phyloP scores from a whole-genome alignment of 2,329 filamentous ascomycete species.

The Fusarium sp. region DNA sequence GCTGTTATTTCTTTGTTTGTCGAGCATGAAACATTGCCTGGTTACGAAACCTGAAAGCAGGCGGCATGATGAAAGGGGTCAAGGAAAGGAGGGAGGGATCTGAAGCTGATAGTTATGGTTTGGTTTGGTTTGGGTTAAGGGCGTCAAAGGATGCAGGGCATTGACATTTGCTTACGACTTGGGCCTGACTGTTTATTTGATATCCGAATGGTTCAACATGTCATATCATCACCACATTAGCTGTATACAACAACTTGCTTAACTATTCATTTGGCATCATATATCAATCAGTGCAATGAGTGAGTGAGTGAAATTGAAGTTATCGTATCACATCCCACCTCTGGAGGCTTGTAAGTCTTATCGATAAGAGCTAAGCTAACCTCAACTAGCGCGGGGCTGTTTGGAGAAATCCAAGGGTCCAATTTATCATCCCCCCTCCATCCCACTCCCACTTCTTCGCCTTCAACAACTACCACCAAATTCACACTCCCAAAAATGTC shows the following conservation, averaged over 20 bases:
- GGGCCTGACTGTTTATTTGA: slow-evolving; percentile 26
- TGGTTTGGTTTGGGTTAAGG: slow-evolving; percentile 9
- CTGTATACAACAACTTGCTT: not conserved
- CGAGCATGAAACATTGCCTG: slow-evolving; percentile 22
- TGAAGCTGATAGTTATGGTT: slow-evolving; percentile 21
- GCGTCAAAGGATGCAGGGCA: slow-evolving; percentile 34
- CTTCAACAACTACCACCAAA: slow-evolving; percentile 1
- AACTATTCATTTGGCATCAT: not conserved
- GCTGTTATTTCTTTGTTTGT: slow-evolving; percentile 17
- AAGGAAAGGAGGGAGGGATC: not conserved
- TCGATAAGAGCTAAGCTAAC: slow-evolving; percentile 41
- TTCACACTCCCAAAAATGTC: slow-evolving; percentile 48
- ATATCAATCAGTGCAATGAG: not conserved
- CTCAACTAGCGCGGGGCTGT: slow-evolving; percentile 41
- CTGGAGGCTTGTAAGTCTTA: slow-evolving; percentile 18
- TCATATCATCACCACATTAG: slow-evolving; percentile 7
- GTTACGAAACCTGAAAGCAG: slow-evolving; percentile 7
- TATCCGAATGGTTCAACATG: slow-evolving; percentile 19
- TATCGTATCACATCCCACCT: not conserved
- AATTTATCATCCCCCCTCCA: slow-evolving; percentile 42
- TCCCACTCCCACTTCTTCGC: slow-evolving; percentile 2
- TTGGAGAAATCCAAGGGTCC: slow-evolving; percentile 23
- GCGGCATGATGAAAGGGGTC: slow-evolving; percentile 6
- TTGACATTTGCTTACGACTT: slow-evolving; percentile 21
- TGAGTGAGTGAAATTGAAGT: not conserved